phyloP scores from a whole-genome alignment of 1,139 yeast species.

The Kurtzmaniella quercitrusa region DNA sequence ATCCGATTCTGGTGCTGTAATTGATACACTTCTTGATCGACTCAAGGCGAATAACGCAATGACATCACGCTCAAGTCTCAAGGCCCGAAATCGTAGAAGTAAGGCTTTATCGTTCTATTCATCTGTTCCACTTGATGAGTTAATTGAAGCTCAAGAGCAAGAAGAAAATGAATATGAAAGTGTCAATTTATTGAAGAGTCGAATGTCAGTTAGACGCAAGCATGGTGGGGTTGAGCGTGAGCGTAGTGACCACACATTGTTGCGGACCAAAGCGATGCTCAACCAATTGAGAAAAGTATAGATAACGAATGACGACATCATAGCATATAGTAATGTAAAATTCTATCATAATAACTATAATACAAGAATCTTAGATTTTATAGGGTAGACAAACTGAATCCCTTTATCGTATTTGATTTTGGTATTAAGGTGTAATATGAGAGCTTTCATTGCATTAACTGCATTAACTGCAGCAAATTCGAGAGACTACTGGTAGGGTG shows the following conservation, averaged over 20 bases:
- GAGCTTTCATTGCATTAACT: no score
- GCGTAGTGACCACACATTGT: slow-evolving; percentile 25
- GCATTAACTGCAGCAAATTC: no score
- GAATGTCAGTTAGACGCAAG: slow-evolving; percentile 34
- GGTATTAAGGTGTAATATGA: no score
- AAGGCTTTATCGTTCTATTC: slow-evolving; percentile 37
- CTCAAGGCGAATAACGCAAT: slow-evolving; percentile 30
- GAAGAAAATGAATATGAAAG: slow-evolving; percentile 31
- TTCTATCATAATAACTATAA: no score
- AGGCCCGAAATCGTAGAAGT: slow-evolving; percentile 21
- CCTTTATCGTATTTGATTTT: no score
- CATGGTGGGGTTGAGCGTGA: slow-evolving; percentile 8
- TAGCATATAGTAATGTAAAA: no score
- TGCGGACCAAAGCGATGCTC: slow-evolving; percentile 43
- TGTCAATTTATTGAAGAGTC: slow-evolving; percentile 33
- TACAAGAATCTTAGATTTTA: no score
- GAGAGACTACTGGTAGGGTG: no score
- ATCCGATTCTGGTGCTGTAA: slow-evolving; percentile 23
- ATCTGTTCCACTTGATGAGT: slow-evolving; percentile 24
- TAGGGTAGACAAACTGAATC: not conserved
- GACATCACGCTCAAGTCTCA: not conserved
- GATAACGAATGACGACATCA: slow-evolving; percentile 1
- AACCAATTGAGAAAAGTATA: slow-evolving; percentile 25
- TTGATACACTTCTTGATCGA: slow-evolving; percentile 37
- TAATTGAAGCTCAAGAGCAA: slow-evolving; percentile 11